phyloP scores from a whole-genome alignment of 2,329 filamentous ascomycete genomes.

The Tolypocladium inflatum region DNA sequence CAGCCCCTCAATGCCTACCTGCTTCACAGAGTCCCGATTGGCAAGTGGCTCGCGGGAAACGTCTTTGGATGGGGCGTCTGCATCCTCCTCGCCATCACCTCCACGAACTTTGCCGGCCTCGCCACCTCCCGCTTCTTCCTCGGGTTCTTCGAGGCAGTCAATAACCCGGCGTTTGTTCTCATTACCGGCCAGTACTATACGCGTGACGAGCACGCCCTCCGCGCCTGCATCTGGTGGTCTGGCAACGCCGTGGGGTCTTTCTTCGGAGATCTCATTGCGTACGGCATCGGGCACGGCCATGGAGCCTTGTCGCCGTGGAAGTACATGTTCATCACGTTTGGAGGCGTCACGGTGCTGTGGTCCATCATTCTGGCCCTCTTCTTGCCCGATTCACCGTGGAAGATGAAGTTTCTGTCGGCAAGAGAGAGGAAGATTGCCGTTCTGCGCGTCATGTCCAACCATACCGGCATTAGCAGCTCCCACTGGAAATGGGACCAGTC shows the following conservation, averaged over 20 bases:
- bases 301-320: not conserved
- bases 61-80: slow-evolving; percentile 2
- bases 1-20: not conserved
- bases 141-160: slow-evolving; percentile 7
- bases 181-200: slow-evolving; percentile 8
- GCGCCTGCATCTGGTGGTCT: slow-evolving; percentile 8
- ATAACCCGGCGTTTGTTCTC: slow-evolving; percentile 6
- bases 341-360: slow-evolving; percentile 1
- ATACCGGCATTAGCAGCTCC: slow-evolving; percentile 2
- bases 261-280: slow-evolving; percentile 6
- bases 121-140: slow-evolving; percentile 7
- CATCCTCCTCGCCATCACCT: not conserved
- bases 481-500: slow-evolving; percentile 1
- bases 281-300: slow-evolving; percentile 2
- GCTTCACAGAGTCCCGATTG: slow-evolving; percentile 5
- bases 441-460: slow-evolving; percentile 5
- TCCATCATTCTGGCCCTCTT: slow-evolving; percentile 1
- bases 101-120: slow-evolving; percentile 6
- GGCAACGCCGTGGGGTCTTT: slow-evolving; percentile 5
- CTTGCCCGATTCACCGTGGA: not conserved
- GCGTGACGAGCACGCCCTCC: slow-evolving; percentile 7
- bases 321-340: slow-evolving; percentile 1
- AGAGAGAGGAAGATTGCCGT: slow-evolving; percentile 6
- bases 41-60: slow-evolving; percentile 2
- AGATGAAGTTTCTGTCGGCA: slow-evolving; percentile 2